Base-by-base conservation (phyloP, 176 grass and related monocot genomes). In the Sorghum bicolor region DNA sequence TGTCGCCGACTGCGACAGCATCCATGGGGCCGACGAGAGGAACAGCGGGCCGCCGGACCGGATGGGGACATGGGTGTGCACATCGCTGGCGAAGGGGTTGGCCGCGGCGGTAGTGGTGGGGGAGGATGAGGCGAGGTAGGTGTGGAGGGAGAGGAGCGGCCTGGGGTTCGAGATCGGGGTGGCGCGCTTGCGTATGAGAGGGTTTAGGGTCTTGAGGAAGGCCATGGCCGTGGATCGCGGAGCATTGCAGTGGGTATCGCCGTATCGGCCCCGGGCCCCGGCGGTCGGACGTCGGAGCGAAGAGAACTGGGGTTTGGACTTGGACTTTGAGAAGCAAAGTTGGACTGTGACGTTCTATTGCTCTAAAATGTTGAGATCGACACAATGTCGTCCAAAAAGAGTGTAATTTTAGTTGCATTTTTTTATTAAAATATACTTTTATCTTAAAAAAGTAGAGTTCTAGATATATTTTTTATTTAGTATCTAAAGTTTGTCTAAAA, bases 11-110 rank as follows among this genome's bases (percentile, higher is more conserved):
- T 90, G 91, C 64, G 85, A 87, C 75, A 95, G 85, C 68, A 85
- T 90, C 95, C 92, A 98, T 82, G 92, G 87, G 7, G 88, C 67
- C 16, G 90, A 95, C 4, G 91, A 86, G 70, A 91, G 90, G 72
- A 90, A 88, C 20, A 93, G 87, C 12, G 91, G 96, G 2, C 82
- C 89, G 0, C 76, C 70, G 15, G 79, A 52, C 34, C 64, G 55
- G 19, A 39, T 30, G 68, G 75, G 28, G 66, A 37, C 41, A 38
- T 72, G 47, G 31, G 69, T 32, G 31, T 76, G 86, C 9, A 25
- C 72, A 4, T 74, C 63, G 45, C 79, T 39, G 28, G 81, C 44
- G 62, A 37, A 61, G 50, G 85, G 11, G 26, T 38, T 1, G 53
- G 70, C 29, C 50, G 69, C 63, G 24, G 86, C 28, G 24, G 8